Evolutionary conservation across 2,329 filamentous ascomycete genomes (phyloP).

Genomic region (Aspergillus awamori): DNA sequence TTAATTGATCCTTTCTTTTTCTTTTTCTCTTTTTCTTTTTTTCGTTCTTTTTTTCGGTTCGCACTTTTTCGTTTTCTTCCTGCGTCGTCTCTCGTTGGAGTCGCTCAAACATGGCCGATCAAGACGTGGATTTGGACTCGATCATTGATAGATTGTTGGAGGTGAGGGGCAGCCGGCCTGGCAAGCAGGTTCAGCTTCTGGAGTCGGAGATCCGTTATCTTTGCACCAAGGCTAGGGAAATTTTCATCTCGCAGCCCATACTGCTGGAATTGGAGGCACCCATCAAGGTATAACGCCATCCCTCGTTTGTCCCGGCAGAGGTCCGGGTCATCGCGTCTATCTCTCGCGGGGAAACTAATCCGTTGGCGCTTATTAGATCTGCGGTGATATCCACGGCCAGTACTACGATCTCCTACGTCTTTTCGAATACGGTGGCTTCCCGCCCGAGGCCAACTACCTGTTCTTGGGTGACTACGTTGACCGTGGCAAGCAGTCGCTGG

Average conservation of each 20-base stretch:
- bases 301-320: not conserved
- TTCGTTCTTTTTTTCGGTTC: slow-evolving; percentile 18
- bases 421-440: slow-evolving; percentile 98
- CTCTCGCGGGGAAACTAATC: slow-evolving; percentile 19
- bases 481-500: slow-evolving; percentile 97
- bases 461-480: slow-evolving; percentile 99
- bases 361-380: slow-evolving; percentile 68
- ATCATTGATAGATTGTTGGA: slow-evolving; percentile 98
- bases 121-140: slow-evolving; percentile 96
- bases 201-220: slow-evolving; percentile 96
- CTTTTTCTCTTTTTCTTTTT: slow-evolving; percentile 20
- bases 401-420: slow-evolving; percentile 97
- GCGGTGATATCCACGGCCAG: slow-evolving; percentile 98
- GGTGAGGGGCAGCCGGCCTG: slow-evolving; percentile 94
- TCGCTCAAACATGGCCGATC: slow-evolving; percentile 67
- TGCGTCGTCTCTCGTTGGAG: slow-evolving; percentile 35
- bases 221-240: slow-evolving; percentile 98
- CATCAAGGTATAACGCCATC: slow-evolving; percentile 76
- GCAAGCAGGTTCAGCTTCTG: slow-evolving; percentile 96
- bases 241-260: slow-evolving; percentile 99
- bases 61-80: slow-evolving; percentile 26
- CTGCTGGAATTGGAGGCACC: slow-evolving; percentile 96
- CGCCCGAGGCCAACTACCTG: slow-evolving; percentile 97
- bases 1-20: slow-evolving; percentile 28
- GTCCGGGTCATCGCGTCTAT: not conserved